Evolutionary conservation across 768 basidiomycete genomes (phyloP), one percentile per base, ranked within the genome.

Genomic region (Calocybe cyanea): DNA sequence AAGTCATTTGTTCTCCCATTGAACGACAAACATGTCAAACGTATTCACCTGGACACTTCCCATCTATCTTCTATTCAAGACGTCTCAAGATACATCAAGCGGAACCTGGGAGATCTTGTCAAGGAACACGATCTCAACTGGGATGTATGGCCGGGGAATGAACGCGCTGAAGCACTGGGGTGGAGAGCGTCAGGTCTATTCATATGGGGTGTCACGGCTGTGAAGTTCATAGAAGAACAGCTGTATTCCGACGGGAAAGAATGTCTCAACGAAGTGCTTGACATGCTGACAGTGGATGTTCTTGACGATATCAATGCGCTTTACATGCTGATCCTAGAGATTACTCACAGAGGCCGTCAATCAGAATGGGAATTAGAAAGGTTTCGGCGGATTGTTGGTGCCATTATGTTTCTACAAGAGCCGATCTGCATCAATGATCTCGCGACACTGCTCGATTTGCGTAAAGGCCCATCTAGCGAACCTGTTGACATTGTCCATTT

Each of bases 311-410:
- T 28, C 25, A 28, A 28, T 28, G 25, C 25, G 25, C 45, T 57
- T 8, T 57, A 57, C 41, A n/a, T 32, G n/a, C 32, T 45, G 8
- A 52, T 54, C 24, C 50, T 57, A 11, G 10, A 5, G 1, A 1
- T 25, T 11, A 25, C 45, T 17, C 41, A 46, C 24, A 7, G 19
- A 24, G 9, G 11, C 3, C 44, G 21, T 11, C 17, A 13, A 3
- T 25, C 33, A 5, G 23, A 7, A 8, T 53, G 55, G 55, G 50
- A 28, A 15, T 54, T 49, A 7, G 52, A 57, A 38, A 43, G 18
- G 17, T 57, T 54, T 23, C 49, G 50, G 14, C 43, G 42, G 15
- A 36, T 57, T 33, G 34, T 54, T 9, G 55, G 55, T 2, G 20
- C 38, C 24, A 45, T 57, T 15, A 36, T 50, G 3, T 39, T 38